Evolutionary conservation across 768 basidiomycete genomes (phyloP).

Genomic region (Boletus pseudopeckii): DNA sequence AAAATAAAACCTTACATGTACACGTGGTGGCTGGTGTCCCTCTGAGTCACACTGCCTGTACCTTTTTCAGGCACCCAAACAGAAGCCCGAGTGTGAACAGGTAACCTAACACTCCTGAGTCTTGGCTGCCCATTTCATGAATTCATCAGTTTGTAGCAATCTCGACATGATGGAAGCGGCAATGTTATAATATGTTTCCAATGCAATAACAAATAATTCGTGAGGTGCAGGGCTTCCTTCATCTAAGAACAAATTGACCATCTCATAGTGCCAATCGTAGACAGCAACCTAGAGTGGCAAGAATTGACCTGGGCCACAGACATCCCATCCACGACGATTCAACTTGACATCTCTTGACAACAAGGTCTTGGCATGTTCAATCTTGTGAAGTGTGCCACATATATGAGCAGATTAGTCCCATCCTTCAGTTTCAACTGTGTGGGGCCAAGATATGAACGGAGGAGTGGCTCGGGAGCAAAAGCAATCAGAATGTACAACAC

Average conservation of each 20-base stretch:
- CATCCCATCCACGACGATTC: not conserved
- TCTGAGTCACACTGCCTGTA: too few relatives aligned
- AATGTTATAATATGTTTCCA: too few relatives aligned
- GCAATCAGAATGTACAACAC: not conserved
- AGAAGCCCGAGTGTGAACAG: too few relatives aligned
- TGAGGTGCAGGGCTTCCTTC: too few relatives aligned
- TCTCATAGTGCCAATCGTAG: accelerated
- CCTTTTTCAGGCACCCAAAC: too few relatives aligned
- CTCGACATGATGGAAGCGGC: too few relatives aligned
- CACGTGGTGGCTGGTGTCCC: too few relatives aligned
- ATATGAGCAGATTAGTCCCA: slow-evolving; percentile 3
- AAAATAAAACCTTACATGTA: too few relatives aligned
- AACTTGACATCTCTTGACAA: not conserved
- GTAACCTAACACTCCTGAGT: too few relatives aligned
- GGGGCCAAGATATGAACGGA: not conserved
- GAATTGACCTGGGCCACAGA: not conserved
- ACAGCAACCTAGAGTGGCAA: slow-evolving; percentile 4
- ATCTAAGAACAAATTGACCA: slow-evolving; percentile 1
- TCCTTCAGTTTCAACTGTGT: not conserved
- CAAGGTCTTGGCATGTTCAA: not conserved
- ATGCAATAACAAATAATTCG: too few relatives aligned
- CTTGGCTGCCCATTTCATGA: too few relatives aligned
- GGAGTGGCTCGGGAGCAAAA: not conserved
- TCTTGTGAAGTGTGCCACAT: not conserved
- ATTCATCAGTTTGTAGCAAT: too few relatives aligned